Percentiles rank a stretch among this genome's conserved stretches.
Conservation (phyloP, 495 filamentous ascomycete genomes). For the Schizothecium vesticola region DNA sequence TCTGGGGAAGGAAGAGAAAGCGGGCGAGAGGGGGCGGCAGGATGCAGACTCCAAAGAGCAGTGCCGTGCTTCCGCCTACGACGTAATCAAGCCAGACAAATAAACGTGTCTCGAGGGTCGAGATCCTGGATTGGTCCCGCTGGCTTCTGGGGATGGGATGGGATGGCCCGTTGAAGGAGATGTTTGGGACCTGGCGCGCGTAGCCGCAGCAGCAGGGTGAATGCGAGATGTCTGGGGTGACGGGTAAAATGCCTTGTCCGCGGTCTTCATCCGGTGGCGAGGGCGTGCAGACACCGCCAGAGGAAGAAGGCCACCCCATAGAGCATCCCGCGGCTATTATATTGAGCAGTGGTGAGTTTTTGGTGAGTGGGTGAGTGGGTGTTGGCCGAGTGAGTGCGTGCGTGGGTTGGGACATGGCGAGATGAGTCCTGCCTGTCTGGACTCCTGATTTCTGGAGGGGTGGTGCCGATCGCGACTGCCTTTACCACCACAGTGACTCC, state of each 20-base stretch:
- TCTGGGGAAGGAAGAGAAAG: slow-evolving; percentile 6
- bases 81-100: slow-evolving; percentile 13
- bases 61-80: slow-evolving; percentile 13
- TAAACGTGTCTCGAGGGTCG: slow-evolving; percentile 1
- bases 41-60: slow-evolving; percentile 11
- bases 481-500: not conserved
- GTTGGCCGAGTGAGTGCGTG: not conserved
- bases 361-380: not conserved
- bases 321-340: slow-evolving; percentile 12
- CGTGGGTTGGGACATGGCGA: slow-evolving; percentile 3
- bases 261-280: slow-evolving; percentile 28
- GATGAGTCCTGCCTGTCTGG: not conserved
- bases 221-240: slow-evolving; percentile 31
- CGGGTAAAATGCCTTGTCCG: slow-evolving; percentile 32
- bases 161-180: slow-evolving; percentile 15
- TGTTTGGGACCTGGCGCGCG: slow-evolving; percentile 29
- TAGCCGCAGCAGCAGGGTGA: slow-evolving; percentile 33
- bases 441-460: not conserved
- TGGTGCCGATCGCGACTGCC: not conserved
- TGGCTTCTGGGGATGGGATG: not conserved
- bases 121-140: slow-evolving; percentile 9
- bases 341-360: slow-evolving; percentile 2
- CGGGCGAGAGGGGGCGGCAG: slow-evolving; percentile 8
- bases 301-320: not conserved
- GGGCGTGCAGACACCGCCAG: slow-evolving; percentile 1